Evolutionary conservation across 495 filamentous ascomycete species (phyloP), one percentile per base, ranked within the genome.

Genomic region (Talaromyces liani): DNA sequence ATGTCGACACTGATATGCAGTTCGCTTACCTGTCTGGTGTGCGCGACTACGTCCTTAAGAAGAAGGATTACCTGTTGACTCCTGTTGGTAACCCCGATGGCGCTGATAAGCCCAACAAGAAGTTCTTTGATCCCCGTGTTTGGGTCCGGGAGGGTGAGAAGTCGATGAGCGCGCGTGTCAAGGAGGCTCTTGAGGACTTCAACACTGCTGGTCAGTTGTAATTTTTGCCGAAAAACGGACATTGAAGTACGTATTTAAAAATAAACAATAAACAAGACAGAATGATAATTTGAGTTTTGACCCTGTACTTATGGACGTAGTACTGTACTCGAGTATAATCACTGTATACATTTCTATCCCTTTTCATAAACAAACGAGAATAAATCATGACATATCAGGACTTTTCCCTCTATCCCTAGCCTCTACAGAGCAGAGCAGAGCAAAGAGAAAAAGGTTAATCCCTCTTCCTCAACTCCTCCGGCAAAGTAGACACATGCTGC

Each of bases 71-170:
- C 82, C 73, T 99, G 66, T 78, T 82, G 79, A 81, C 81, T 34
- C 85, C 88, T 67, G 89, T 98, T 69, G 94, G 95, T 70, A 98
- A 98, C 84, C 94, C 95, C 57, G 93, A 98, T 25, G 95, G 93
- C 61, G 82, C 84, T 25, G 90, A 93, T 81, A 97, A 97, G 87
- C 94, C 94, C 68, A 98, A 98, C 85, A 98, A 98, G 89, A 97
- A 97, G 84, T 93, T 84, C 87, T 98, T 94, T 78, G 93, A 97
- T 70, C 88, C 87, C 64, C 76, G 82, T 64, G 77, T 82, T 51
- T 82, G 82, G 79, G 88, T 98, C 55, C 89, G 93, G 65, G 92
- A 95, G 81, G 93, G 93, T 70, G 93, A 98, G 85, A 94, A 97
- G 87, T 94, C 88, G 71, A 98, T 97, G 93, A 86, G 82, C 68